Base-by-base conservation (phyloP, 306 rosid genomes). In the Vicia villosa region DNA sequence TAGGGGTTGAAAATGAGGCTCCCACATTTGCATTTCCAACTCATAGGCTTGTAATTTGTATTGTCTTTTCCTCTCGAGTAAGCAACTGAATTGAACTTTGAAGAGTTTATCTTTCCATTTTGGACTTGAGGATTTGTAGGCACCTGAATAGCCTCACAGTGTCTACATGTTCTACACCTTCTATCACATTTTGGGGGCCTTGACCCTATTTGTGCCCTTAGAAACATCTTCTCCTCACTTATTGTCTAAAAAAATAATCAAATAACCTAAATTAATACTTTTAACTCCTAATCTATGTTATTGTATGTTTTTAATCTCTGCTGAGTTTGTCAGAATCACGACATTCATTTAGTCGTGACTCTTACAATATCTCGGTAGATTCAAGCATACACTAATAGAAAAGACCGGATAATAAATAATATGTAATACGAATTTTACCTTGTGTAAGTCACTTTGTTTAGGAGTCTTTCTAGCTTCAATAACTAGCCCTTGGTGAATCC, bases 21-120 rank as follows among this genome's bases (percentile, higher is more conserved):
- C 20, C 97, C 98, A 74, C 98, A 94, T 83, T 88, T 94, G 87
- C 98, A 94, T 43, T 94, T 94, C 97, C 98, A 90, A 71, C 96
- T 90, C 87, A 94, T 85, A 51, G 98, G 97, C 68, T 90, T 88
- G 95, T 94, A 94, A 75, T 94, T 88, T 6, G 98, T 74, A 77
- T 41, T 62, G 20, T 81, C 86, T 42, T 83, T 83, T 10, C 91
- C 86, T 54, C 84, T 82, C 15, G 83, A 86, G 77, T 86, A 86
- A 46, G 82, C 84, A 63, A 73, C 17, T 56, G 74, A 61, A 51
- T 82, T 74, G 54, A 77, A 41, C 28, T 67, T 17, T 9, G 93
- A 71, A 43, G 88, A 75, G 30, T 64, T 81, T 26, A 28, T 81
- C 71, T 58, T 79, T 9, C 71, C 68, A 8, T 80, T 71, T 59